Evolutionary conservation across 148 eudicot species (phyloP).

Genomic region (Selenicereus undatus): DNA sequence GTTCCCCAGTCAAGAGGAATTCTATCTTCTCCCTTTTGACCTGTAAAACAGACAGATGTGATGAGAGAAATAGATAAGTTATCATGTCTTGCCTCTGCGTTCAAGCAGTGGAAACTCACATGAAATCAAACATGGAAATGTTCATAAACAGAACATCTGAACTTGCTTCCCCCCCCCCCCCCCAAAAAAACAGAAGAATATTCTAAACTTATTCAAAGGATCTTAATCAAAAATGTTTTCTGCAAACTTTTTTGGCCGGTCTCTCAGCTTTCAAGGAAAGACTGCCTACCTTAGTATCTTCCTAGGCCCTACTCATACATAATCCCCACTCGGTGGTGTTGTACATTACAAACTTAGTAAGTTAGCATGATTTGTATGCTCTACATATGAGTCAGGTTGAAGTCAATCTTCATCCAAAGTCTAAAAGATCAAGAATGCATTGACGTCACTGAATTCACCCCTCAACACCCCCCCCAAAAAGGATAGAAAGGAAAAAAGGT

Average conservation of each 20-base stretch:
- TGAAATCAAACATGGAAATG: too few species aligned
- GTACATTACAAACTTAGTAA: too few species aligned
- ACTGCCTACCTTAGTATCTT: too few species aligned
- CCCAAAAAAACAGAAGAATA: too few species aligned
- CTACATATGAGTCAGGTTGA: constrained; percentile 2
- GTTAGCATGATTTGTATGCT: neutral
- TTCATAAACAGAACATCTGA: neutral
- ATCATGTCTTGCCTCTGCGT: too few species aligned
- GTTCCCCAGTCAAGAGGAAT: constrained; percentile 80
- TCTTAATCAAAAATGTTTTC: too few species aligned
- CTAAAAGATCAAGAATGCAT: neutral
- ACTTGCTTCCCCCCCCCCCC: neutral
- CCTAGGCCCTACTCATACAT: too few species aligned
- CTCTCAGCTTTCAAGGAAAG: too few species aligned
- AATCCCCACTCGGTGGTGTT: too few species aligned
- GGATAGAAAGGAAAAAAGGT: neutral
- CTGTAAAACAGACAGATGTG: constrained; percentile 31
- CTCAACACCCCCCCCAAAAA: neutral
- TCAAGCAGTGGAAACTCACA: too few species aligned
- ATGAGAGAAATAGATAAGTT: neutral
- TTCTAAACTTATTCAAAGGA: too few species aligned
- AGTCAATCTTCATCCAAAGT: neutral
- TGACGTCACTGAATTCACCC: neutral
- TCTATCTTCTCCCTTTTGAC: constrained; percentile 59
- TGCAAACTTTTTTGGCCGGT: too few species aligned